Conservation (phyloP, 768 basidiomycete genomes). For the Lentinula aciculospora region DNA sequence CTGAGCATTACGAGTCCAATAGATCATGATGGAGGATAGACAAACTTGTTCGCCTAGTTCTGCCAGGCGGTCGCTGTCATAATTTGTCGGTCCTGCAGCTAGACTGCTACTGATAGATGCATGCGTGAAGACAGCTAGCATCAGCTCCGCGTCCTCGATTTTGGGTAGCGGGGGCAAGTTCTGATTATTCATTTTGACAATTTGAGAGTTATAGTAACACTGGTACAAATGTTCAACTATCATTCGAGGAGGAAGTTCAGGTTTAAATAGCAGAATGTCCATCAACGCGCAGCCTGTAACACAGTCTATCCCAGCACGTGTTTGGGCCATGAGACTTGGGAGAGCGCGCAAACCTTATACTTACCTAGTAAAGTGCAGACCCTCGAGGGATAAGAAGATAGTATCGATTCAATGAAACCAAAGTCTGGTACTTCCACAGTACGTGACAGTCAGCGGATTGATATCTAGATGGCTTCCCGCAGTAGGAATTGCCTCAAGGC, state of each 20-base stretch:
- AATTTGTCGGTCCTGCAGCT: conserved; percentile 32
- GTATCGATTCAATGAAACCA: no score
- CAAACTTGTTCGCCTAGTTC: conserved; percentile 46
- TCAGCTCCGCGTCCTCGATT: conserved; percentile 46
- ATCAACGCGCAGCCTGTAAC: neutral
- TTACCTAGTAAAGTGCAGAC: neutral
- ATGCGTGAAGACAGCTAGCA: conserved; percentile 57
- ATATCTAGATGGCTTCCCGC: no score
- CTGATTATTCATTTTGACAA: conserved; percentile 4
- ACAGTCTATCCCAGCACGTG: neutral
- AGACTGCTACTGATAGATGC: conserved; percentile 25
- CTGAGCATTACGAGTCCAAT: neutral
- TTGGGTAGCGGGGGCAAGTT: conserved; percentile 43
- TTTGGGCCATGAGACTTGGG: neutral
- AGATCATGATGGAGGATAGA: neutral
- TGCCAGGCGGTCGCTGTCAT: conserved; percentile 55
- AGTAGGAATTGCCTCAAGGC: no score
- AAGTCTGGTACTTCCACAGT: no score
- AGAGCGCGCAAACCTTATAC: neutral
- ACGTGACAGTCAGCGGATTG: no score
- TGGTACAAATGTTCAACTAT: neutral
- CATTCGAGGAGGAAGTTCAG: neutral
- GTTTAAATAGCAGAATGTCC: neutral
- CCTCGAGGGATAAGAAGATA: no score
- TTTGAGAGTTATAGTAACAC: neutral